Evolutionary conservation across 441 rosid genomes (phyloP).

Genomic region (Euphorbia schlechtendalii): DNA sequence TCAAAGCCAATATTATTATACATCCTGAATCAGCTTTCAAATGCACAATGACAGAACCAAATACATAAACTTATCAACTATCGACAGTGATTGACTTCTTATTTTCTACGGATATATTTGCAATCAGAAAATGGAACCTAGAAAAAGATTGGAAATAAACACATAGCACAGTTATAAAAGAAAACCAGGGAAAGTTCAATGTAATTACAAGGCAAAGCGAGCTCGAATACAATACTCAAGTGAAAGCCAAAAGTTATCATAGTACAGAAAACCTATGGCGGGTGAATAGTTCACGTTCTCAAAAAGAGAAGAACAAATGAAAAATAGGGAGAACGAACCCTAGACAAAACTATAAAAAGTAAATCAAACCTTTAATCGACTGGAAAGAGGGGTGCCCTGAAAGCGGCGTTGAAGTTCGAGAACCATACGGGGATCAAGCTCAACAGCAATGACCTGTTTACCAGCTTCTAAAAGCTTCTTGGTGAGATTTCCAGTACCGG

Average conservation of each 20-base stretch:
- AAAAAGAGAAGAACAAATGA: not conserved
- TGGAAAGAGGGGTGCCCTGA: conserved; percentile 63
- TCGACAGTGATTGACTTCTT: not conserved
- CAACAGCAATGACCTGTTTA: conserved; percentile 72
- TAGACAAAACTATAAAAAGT: not conserved
- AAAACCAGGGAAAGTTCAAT: not conserved
- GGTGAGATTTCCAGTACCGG: conserved; percentile 87
- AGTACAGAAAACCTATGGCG: not conserved
- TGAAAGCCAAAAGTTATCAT: not conserved
- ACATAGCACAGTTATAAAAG: not conserved
- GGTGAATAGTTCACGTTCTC: not conserved
- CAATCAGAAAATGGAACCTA: not conserved
- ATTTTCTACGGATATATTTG: not conserved
- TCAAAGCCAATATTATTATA: conserved; percentile 8
- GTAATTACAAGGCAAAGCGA: not conserved
- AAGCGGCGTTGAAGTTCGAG: conserved; percentile 87
- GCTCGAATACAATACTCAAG: not conserved
- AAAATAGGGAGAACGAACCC: not conserved
- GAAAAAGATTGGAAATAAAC: not conserved
- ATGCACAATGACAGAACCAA: too few species aligned
- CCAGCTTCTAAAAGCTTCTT: conserved; percentile 88
- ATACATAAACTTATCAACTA: too few species aligned
- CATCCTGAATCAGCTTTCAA: not conserved
- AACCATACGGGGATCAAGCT: conserved; percentile 87
- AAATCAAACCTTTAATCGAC: conserved; percentile 44